Evolutionary conservation across 148 eudicot species (phyloP).

Genomic region (Rheum nobile): DNA sequence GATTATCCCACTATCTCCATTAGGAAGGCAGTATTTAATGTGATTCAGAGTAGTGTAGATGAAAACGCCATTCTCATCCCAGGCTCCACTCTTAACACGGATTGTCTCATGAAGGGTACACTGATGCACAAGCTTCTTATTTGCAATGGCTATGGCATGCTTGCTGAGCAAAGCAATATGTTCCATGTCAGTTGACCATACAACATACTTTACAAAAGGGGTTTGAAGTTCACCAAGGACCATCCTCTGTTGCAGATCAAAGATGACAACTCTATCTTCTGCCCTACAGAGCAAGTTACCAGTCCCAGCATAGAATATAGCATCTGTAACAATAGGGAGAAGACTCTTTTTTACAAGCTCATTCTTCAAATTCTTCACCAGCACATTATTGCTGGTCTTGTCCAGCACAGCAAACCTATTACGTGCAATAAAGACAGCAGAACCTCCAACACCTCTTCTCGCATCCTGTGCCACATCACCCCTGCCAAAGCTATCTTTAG

Average conservation of each 20-base stretch:
- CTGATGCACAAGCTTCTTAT: constrained; percentile 75
- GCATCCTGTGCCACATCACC: constrained; percentile 76
- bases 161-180: constrained; percentile 85
- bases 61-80: constrained; percentile 95
- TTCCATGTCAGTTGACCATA: constrained; percentile 97
- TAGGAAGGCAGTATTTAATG: constrained; percentile 86
- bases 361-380: constrained; percentile 78
- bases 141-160: constrained; percentile 80
- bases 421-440: constrained; percentile 83
- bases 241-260: constrained; percentile 88
- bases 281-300: constrained; percentile 86
- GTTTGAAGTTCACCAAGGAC: constrained; percentile 78
- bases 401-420: constrained; percentile 93
- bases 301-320: constrained; percentile 87
- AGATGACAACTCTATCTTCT: constrained; percentile 78
- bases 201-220: constrained; percentile 72
- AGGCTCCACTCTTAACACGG: constrained; percentile 94
- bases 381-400: constrained; percentile 70
- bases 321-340: constrained; percentile 71
- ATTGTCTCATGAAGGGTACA: constrained; percentile 98
- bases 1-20: constrained; percentile 91
- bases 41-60: constrained; percentile 85
- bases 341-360: constrained; percentile 67
- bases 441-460: constrained; percentile 65
- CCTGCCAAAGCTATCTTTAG: constrained; percentile 70